A percentile compares a stretch with the other conserved stretches of the same genome.
Evolutionary conservation across 495 filamentous ascomycete genomes (phyloP).

Genomic region (Penicillium dipodomyicola): DNA sequence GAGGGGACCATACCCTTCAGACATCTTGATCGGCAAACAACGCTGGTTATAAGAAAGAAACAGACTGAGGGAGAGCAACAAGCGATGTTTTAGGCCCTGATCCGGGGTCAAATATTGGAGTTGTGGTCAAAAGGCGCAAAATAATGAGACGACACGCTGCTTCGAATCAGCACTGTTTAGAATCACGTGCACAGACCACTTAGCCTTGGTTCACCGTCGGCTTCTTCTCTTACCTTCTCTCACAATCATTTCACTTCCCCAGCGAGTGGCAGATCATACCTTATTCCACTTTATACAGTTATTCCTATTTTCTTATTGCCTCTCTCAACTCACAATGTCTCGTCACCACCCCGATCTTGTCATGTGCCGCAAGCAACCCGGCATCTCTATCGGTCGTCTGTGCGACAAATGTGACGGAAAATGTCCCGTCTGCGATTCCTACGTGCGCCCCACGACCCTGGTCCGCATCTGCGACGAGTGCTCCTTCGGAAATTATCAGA

Average conservation of each 20-base stretch:
- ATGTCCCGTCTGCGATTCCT: conserved; percentile 97
- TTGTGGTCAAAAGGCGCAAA: background rate
- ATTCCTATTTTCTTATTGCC: conserved; percentile 1
- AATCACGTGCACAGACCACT: conserved; percentile 25
- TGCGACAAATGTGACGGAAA: conserved; percentile 99
- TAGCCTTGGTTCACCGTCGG: background rate
- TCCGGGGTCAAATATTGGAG: background rate
- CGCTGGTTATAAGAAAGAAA: background rate
- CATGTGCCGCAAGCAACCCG: conserved; percentile 99
- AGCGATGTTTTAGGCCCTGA: background rate
- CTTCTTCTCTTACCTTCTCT: background rate
- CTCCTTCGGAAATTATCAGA: conserved; percentile 99
- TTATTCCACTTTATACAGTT: background rate
- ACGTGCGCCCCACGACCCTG: conserved; percentile 95
- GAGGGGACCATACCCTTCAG: conserved; percentile 11
- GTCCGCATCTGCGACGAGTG: conserved; percentile 99
- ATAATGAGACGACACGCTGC: conserved; percentile 1
- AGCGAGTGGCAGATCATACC: background rate
- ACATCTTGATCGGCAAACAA: background rate
- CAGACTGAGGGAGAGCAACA: background rate
- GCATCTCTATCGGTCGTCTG: conserved; percentile 96
- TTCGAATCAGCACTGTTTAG: conserved; percentile 9
- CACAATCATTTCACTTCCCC: background rate
- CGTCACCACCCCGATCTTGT: conserved; percentile 72
- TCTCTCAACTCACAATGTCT: conserved; percentile 29